Evolutionary conservation across 106 monocot species (phyloP).

Genomic region (Allium fistulosum): DNA sequence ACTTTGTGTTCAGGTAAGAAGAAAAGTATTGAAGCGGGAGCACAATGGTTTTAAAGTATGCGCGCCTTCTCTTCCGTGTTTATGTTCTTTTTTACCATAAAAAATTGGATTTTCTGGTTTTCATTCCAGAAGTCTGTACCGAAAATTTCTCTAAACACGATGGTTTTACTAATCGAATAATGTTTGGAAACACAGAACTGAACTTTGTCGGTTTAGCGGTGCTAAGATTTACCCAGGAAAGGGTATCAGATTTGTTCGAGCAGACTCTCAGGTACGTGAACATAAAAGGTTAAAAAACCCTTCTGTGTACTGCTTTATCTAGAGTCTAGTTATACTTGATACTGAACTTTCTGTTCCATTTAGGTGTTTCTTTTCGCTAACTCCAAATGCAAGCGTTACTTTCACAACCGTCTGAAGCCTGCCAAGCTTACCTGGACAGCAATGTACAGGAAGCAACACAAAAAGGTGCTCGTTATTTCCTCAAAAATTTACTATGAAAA

Average conservation of each 20-base stretch:
- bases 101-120: no score
- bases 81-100: no score
- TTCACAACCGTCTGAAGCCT: conserved; percentile 67
- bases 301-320: background rate
- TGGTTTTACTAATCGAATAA: no score
- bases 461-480: conserved; percentile 34
- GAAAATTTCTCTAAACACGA: no score
- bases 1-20: no score
- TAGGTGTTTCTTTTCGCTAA: conserved; percentile 57
- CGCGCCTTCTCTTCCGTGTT: no score
- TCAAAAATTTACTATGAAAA: no score
- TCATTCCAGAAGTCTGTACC: no score
- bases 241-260: conserved; percentile 62
- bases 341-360: background rate
- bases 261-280: conserved; percentile 55
- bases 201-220: conserved; percentile 79
- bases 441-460: conserved; percentile 78
- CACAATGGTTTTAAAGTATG: no score
- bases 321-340: background rate
- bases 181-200: conserved; percentile 34
- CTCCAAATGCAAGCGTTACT: conserved; percentile 64
- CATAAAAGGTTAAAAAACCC: background rate
- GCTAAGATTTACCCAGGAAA: conserved; percentile 73
- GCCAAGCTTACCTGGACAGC: conserved; percentile 73
- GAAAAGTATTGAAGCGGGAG: no score